Evolutionary conservation across 345 rosid species (phyloP).

Genomic region (Pelargonium nanum): DNA sequence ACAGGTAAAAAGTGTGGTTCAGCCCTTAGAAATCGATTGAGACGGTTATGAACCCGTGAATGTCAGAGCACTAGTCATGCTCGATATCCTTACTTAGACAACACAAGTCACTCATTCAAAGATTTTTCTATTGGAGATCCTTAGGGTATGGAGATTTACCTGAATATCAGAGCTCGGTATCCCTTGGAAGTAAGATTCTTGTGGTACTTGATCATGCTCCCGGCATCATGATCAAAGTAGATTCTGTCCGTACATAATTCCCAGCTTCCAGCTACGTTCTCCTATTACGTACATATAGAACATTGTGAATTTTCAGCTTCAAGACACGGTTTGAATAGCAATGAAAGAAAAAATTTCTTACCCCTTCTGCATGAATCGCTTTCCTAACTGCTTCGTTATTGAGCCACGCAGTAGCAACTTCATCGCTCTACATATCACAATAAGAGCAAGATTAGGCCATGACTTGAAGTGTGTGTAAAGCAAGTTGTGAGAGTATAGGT

Average conservation of each 20-base stretch:
- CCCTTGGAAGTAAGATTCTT: conserved; percentile 68
- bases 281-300: conserved; percentile 16
- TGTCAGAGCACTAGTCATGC: neutral
- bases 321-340: neutral
- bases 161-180: conserved; percentile 68
- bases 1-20: neutral
- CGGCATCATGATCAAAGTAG: conserved; percentile 29
- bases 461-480: neutral
- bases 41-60: neutral
- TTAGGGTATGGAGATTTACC: conserved; percentile 24
- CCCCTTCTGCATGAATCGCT: conserved; percentile 61
- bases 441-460: neutral
- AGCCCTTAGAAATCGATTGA: neutral
- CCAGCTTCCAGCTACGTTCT: conserved; percentile 39
- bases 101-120: neutral
- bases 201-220: conserved; percentile 81
- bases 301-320: neutral
- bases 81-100: neutral
- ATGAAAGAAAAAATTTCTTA: conserved; percentile 10
- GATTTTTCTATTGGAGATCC: neutral
- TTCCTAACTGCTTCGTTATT: conserved; percentile 56
- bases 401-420: conserved; percentile 70
- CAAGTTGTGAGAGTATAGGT: neutral
- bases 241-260: conserved; percentile 37
- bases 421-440: conserved; percentile 39